phyloP scores from a whole-genome alignment of 2,329 filamentous ascomycete genomes.

The Neophaeococcomyces aloes region DNA sequence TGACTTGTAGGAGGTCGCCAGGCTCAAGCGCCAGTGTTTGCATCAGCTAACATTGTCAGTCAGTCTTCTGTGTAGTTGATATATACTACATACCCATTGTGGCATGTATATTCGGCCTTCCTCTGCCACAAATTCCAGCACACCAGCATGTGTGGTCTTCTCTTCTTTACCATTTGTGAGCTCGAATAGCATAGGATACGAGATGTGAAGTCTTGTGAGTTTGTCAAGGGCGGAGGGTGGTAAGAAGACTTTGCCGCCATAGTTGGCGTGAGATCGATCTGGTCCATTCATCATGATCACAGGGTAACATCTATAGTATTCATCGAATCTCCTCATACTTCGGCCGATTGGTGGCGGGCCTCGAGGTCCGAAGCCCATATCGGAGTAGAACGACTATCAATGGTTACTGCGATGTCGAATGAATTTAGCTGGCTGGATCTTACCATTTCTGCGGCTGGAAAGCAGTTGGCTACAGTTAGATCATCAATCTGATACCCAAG shows the following conservation, averaged over 20 bases:
- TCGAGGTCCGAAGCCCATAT: constrained; percentile 40
- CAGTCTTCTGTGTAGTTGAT: not conserved
- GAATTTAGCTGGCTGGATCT: not conserved
- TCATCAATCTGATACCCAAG: too few species aligned
- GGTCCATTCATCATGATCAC: constrained; percentile 86
- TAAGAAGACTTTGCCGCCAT: constrained; percentile 94
- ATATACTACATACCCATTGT: constrained; percentile 60
- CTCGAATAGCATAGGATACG: constrained; percentile 96
- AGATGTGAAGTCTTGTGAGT: constrained; percentile 87
- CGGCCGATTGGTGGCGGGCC: constrained; percentile 35
- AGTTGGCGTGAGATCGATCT: constrained; percentile 81
- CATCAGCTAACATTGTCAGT: constrained; percentile 63
- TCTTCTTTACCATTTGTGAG: constrained; percentile 76
- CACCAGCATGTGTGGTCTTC: constrained; percentile 80
- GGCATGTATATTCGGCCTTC: constrained; percentile 94
- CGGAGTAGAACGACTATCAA: constrained; percentile 13
- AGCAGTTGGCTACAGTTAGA: too few species aligned
- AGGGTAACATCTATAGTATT: constrained; percentile 97
- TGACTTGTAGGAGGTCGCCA: constrained; percentile 88
- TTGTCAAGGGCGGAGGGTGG: constrained; percentile 96
- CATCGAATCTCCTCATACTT: constrained; percentile 74
- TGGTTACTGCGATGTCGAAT: not conserved
- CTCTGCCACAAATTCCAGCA: constrained; percentile 93
- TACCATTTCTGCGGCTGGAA: not conserved
- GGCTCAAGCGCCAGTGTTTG: constrained; percentile 78